Conservation (phyloP, 768 basidiomycete species). For the Trametes meyenii region DNA sequence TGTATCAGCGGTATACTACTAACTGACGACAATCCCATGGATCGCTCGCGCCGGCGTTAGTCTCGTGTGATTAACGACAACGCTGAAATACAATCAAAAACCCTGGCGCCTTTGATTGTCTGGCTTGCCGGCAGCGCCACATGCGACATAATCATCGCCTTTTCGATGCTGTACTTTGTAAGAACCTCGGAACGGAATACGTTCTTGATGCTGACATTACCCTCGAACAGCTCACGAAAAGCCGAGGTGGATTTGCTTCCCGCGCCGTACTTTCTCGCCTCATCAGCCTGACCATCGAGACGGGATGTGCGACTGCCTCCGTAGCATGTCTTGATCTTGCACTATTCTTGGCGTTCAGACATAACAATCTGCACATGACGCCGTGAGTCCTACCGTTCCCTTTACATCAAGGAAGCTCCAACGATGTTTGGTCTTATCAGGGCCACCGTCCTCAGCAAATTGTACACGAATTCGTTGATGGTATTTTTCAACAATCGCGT, state of each 20-base stretch:
- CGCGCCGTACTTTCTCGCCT: not conserved
- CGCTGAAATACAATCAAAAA: not conserved
- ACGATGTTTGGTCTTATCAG: not conserved
- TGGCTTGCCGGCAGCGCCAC: conserved; percentile 4
- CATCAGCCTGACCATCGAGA: conserved; percentile 1
- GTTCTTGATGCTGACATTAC: too few species aligned
- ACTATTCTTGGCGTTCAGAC: conserved; percentile 1
- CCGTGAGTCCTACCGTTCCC: not conserved
- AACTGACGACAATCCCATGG: too few species aligned
- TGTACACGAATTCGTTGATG: conserved; percentile 5
- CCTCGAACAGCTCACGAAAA: too few species aligned
- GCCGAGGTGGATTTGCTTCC: too few species aligned
- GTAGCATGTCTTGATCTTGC: conserved; percentile 1
- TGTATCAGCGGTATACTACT: too few species aligned
- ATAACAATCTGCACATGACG: conserved; percentile 8
- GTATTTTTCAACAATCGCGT: conserved; percentile 8
- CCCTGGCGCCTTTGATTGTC: not conserved
- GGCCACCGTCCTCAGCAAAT: not conserved
- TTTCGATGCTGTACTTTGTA: conserved; percentile 4
- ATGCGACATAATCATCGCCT: conserved; percentile 8
- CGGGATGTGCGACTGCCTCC: not conserved
- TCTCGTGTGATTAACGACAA: too few species aligned
- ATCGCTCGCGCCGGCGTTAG: too few species aligned
- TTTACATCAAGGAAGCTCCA: not conserved
- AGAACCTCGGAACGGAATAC: not conserved